Evolutionary conservation across 2,329 filamentous ascomycete species (phyloP).

Genomic region (Pestalotiopsis sp.): DNA sequence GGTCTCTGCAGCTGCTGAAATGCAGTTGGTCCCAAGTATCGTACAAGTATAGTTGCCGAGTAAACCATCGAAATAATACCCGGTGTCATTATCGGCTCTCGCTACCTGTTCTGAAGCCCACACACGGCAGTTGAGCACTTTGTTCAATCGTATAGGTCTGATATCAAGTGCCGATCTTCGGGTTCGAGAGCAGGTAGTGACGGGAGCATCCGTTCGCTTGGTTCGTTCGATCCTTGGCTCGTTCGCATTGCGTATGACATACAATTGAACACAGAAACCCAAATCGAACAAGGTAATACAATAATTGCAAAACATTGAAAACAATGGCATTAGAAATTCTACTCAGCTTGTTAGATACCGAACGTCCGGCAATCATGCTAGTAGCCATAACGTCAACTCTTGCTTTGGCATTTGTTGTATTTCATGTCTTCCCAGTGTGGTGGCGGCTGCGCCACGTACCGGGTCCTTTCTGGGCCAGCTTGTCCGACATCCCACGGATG

Average conservation of each 20-base stretch:
- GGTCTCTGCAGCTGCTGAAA: background rate
- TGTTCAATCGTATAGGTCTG: background rate
- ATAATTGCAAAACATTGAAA: background rate
- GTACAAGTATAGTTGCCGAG: background rate
- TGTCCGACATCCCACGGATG: background rate
- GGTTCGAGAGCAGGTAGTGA: background rate
- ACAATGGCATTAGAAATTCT: background rate
- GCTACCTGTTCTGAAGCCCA: background rate
- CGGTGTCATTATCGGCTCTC: background rate
- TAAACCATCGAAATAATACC: background rate
- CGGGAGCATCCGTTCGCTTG: background rate
- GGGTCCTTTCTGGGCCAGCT: conserved; percentile 19
- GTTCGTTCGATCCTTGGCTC: background rate
- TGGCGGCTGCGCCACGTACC: conserved; percentile 24
- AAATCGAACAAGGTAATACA: background rate
- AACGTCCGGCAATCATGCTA: background rate
- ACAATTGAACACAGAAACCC: background rate
- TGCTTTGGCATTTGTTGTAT: no score
- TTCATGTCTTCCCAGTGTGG: conserved; percentile 11
- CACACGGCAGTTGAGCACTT: background rate
- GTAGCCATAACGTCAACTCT: background rate
- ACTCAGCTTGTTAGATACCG: background rate
- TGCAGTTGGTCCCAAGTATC: background rate
- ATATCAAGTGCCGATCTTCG: background rate
- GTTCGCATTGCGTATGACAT: background rate